phyloP scores from a whole-genome alignment of 164 flowering plant species.

The Vitis vinifera region DNA sequence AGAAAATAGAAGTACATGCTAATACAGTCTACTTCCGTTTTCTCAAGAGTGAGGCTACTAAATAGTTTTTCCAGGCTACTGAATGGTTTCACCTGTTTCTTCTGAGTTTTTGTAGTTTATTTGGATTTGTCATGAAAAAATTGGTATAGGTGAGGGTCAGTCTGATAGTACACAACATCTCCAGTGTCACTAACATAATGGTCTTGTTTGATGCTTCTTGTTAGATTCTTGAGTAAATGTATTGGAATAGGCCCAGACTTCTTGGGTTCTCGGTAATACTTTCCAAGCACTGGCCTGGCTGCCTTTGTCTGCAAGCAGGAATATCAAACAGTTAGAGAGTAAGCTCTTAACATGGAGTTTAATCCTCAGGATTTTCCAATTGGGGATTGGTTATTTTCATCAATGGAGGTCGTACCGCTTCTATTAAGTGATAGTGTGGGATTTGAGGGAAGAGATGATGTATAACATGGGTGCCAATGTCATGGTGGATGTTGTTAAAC shows the following conservation, averaged over 20 bases:
- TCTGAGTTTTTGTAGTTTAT: too few relatives aligned
- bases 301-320: slow-evolving; percentile 48
- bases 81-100: too few relatives aligned
- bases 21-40: too few relatives aligned
- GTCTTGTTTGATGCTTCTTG: slow-evolving; percentile 44
- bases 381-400: not conserved
- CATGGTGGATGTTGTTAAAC: slow-evolving; percentile 43
- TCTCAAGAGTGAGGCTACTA: too few relatives aligned
- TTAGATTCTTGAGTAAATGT: slow-evolving; percentile 38
- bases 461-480: slow-evolving; percentile 40
- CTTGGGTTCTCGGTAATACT: slow-evolving; percentile 51
- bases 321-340: not conserved
- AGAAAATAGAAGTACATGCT: too few relatives aligned
- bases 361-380: too few relatives aligned
- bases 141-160: slow-evolving; percentile 22
- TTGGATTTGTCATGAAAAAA: too few relatives aligned
- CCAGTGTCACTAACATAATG: slow-evolving; percentile 66
- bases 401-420: slow-evolving; percentile 42
- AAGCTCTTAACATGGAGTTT: not conserved
- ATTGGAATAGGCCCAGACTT: slow-evolving; percentile 56
- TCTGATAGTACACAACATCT: slow-evolving; percentile 58
- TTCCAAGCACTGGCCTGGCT: slow-evolving; percentile 58
- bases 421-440: slow-evolving; percentile 69
- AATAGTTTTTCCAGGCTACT: too few relatives aligned
- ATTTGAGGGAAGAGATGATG: slow-evolving; percentile 77